Percentiles rank a stretch among this genome's conserved stretches.
These are phyloP conservation scores for Scalesia atractyloides DNA, from an alignment of 129 eudicot species.

Conservation along the genomic window DNA sequence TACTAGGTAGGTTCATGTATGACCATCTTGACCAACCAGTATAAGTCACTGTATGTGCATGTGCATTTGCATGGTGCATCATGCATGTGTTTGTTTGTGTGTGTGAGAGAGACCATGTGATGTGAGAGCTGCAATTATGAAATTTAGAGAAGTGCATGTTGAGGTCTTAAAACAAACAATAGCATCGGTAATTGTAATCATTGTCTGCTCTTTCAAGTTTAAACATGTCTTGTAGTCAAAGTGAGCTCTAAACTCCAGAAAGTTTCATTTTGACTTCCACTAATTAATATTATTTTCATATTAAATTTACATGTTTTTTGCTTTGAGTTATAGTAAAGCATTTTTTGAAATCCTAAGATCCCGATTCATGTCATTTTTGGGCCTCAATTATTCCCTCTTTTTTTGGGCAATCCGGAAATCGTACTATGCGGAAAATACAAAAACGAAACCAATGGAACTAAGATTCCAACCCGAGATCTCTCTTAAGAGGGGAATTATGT, in stretches of 20 bases:
- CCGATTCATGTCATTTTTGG: slow-evolving; percentile 30
- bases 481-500: no score
- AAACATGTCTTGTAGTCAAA: slow-evolving; percentile 39
- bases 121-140: slow-evolving; percentile 24
- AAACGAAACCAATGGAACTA: no score
- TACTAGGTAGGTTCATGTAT: slow-evolving; percentile 46
- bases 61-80: slow-evolving; percentile 25
- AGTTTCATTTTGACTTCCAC: slow-evolving; percentile 40
- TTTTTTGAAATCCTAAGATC: slow-evolving; percentile 24
- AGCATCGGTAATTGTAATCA: slow-evolving; percentile 36
- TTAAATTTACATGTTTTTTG: neutral
- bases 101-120: slow-evolving; percentile 30
- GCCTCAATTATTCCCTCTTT: slow-evolving; percentile 17
- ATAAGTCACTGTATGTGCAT: slow-evolving; percentile 24
- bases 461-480: no score
- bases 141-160: slow-evolving; percentile 18
- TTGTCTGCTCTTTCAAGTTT: slow-evolving; percentile 39
- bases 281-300: slow-evolving; percentile 19
- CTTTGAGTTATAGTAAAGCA: slow-evolving; percentile 31
- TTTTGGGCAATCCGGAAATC: slow-evolving; percentile 20
- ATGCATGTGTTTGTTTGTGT: slow-evolving; percentile 20
- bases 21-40: slow-evolving; percentile 34
- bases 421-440: neutral
- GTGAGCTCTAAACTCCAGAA: slow-evolving; percentile 46
- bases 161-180: slow-evolving; percentile 39